Conservation (phyloP, 371 early-diverging fungal species). For the Blastocladiella emersonii region DNA sequence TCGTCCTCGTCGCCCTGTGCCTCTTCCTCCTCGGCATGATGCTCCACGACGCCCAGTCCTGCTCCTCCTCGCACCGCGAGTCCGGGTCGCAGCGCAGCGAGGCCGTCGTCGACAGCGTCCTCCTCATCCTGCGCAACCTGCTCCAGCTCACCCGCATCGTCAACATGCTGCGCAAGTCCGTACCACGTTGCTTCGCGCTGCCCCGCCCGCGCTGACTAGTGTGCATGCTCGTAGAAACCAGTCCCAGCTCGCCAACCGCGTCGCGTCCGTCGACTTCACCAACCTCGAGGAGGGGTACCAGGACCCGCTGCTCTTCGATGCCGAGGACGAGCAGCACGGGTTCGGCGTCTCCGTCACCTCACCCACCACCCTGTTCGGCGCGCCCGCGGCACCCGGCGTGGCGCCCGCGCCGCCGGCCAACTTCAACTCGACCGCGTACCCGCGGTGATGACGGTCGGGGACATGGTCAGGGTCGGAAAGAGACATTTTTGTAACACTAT, state of each 20-base stretch:
- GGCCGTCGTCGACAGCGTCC: background rate
- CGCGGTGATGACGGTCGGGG: no score
- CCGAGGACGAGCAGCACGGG: background rate
- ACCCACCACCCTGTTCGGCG: no score
- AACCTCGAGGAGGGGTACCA: background rate
- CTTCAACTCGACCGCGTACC: no score
- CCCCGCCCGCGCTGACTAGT: no score
- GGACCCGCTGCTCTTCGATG: background rate
- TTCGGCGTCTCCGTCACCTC: no score
- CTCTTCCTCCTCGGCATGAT: background rate
- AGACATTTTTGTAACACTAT: no score
- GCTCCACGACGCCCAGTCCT: background rate
- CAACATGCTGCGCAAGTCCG: conserved; percentile 2
- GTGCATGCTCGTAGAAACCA: background rate
- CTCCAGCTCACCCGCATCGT: background rate
- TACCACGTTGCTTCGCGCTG: no score
- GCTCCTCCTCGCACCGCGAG: background rate
- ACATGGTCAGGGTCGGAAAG: no score
- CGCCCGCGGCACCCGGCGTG: no score
- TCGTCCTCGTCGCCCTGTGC: background rate
- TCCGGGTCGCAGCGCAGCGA: background rate
- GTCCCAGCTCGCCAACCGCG: background rate
- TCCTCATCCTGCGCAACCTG: conserved; percentile 1
- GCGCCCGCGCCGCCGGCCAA: no score
- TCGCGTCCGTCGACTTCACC: background rate